Evolutionary conservation across 2,329 filamentous ascomycete species (phyloP).

Genomic region (Aspergillus amoenus): DNA sequence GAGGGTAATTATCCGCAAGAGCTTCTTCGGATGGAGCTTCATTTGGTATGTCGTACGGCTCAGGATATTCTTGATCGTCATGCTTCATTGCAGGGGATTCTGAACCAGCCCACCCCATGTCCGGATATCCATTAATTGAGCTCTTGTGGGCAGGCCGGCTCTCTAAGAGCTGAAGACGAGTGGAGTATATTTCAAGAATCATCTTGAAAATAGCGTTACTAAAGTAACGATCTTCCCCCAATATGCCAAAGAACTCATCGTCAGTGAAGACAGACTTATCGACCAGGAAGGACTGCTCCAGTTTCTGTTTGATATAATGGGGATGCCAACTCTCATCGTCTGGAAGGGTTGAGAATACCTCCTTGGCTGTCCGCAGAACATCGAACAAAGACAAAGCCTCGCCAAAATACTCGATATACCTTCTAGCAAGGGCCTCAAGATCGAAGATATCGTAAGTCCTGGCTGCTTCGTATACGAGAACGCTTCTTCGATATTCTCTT

Average conservation of each 20-base stretch:
- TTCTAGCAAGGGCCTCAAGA: slow-evolving; percentile 8
- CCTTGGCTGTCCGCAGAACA: background rate
- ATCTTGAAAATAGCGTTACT: background rate
- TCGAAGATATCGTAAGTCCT: slow-evolving; percentile 9
- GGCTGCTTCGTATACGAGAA: slow-evolving; percentile 19
- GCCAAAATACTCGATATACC: slow-evolving; percentile 16
- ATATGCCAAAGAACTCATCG: background rate
- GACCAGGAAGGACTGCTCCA: background rate
- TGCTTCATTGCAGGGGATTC: too few species aligned
- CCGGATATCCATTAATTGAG: background rate
- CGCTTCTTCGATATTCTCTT: slow-evolving; percentile 16
- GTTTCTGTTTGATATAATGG: background rate
- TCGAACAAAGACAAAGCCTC: slow-evolving; percentile 6
- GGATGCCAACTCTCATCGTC: background rate
- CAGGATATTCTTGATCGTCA: too few species aligned
- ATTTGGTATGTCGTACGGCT: too few species aligned
- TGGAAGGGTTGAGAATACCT: background rate
- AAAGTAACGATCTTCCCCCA: background rate
- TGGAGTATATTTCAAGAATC: slow-evolving; percentile 1
- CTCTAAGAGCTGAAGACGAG: background rate
- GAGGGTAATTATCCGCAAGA: too few species aligned
- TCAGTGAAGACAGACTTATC: background rate
- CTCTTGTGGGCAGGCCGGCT: background rate
- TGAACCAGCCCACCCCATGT: too few species aligned
- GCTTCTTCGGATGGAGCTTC: too few species aligned